Base-by-base conservation (phyloP, 1,284 basidiomycete genomes). In the Cystobasidium sp. region DNA sequence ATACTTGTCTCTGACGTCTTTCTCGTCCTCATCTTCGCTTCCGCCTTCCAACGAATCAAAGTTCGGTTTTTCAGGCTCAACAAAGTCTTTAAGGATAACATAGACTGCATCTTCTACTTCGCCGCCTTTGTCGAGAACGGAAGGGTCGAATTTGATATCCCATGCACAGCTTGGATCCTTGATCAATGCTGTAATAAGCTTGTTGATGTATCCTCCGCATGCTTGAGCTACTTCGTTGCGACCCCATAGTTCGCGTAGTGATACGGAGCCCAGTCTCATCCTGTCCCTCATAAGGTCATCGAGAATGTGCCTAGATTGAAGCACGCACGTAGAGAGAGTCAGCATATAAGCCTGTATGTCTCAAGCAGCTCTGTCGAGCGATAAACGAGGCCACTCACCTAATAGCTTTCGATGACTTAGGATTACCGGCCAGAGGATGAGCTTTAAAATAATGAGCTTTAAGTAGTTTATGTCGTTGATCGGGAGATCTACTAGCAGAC, bases 151-250 rank as follows among this genome's bases (percentile, higher is more conserved):
- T 10, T 68, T 55, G 22, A 74, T 37, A 37, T 74, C 72, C 72
- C 72, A 74, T 46, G 20, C 39, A 12, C 18, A 20, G 12, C 53
- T 44, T 9, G 43, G 10, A 74, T 74, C 72, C 14, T 37, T 46
- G n/a, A 68, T 43, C 46, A 74, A 37, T 9, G 72, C 72, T 24
- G 51, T 12, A 22, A 74, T 52, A n/a, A 74, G 66, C 72, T 74
- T 74, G 56, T 62, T 74, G 24, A 74, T 68, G 49, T 74, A 74
- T n/a, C 72, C 72, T 10, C 72, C 72, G 46, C 72, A 74, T 6
- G 72, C 72, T 6, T 47, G 55, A 22, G 64, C 49, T n/a, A 74
- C 46, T 18, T 68, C 72, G 12, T 53, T 62, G 14, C 72, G 72
- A 31, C 64, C 64, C 64, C 65, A 74, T 7, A 74, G 72, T 39